Evolutionary conservation across 1,139 yeast genomes (phyloP).

Genomic region (Magnusiomyces fungicola): DNA sequence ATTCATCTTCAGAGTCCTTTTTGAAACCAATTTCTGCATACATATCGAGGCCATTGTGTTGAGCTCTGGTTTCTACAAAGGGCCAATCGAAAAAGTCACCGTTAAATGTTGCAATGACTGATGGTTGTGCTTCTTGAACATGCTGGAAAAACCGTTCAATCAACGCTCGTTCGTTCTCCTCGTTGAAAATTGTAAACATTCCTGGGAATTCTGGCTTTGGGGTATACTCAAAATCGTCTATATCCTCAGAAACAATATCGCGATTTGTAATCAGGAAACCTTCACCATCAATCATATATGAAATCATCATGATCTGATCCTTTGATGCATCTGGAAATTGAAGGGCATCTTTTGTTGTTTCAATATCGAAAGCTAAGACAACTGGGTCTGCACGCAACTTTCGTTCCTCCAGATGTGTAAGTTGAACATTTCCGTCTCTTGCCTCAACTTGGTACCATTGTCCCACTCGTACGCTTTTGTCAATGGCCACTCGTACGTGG

Average conservation of each 20-base stretch:
- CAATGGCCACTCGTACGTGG: constrained; percentile 92
- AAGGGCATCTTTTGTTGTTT: constrained; percentile 92
- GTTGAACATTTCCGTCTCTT: constrained; percentile 46
- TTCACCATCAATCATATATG: constrained; percentile 98
- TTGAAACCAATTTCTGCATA: constrained; percentile 92
- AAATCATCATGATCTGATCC: constrained; percentile 99
- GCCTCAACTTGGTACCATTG: constrained; percentile 89
- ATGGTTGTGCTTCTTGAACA: constrained; percentile 78
- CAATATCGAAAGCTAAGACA: constrained; percentile 93
- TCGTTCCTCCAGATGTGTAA: constrained; percentile 61
- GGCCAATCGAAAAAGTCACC: constrained; percentile 99
- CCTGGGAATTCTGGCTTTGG: constrained; percentile 98
- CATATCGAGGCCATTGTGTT: constrained; percentile 80
- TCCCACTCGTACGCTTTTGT: constrained; percentile 77
- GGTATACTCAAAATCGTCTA: constrained; percentile 94
- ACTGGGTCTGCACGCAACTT: constrained; percentile 97
- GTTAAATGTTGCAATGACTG: constrained; percentile 93
- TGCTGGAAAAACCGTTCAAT: constrained; percentile 81
- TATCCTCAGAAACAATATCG: constrained; percentile 89
- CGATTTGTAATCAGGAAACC: constrained; percentile 91
- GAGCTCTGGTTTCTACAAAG: constrained; percentile 82
- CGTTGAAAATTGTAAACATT: constrained; percentile 81
- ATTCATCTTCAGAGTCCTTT: constrained; percentile 80
- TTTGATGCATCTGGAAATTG: constrained; percentile 89
- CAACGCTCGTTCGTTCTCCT: constrained; percentile 71